These are phyloP conservation scores for Boeremia lycopersici DNA, from an alignment of 2,329 filamentous ascomycete genomes.

Conservation along the genomic window DNA sequence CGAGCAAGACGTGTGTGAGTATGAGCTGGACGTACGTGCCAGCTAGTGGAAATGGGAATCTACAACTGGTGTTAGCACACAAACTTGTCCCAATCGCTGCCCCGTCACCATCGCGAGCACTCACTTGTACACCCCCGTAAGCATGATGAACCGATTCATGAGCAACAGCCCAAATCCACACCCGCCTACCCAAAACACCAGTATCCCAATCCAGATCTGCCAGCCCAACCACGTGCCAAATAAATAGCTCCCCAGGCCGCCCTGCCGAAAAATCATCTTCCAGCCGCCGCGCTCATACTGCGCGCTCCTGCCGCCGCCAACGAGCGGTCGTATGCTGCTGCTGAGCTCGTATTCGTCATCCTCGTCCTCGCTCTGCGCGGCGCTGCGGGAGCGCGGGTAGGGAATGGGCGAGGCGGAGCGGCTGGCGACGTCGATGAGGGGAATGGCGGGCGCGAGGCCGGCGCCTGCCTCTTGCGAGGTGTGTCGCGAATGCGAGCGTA, in stretches of 20 bases:
- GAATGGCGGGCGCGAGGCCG: conserved; percentile 46
- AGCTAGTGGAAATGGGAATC: conserved; percentile 60
- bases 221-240: conserved; percentile 56
- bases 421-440: conserved; percentile 52
- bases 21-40: conserved; percentile 58
- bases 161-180: conserved; percentile 55
- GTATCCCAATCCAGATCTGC: conserved; percentile 55
- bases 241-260: conserved; percentile 56
- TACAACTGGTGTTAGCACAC: conserved; percentile 34
- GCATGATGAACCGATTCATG: conserved; percentile 59
- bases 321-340: conserved; percentile 47
- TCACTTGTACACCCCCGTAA: conserved; percentile 55
- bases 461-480: conserved; percentile 40
- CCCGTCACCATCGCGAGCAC: background rate
- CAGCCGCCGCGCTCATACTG: conserved; percentile 28
- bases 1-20: conserved; percentile 56
- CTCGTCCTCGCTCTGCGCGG: conserved; percentile 55
- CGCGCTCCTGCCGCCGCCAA: conserved; percentile 30
- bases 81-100: too few relatives aligned
- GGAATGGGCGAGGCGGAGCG: conserved; percentile 50
- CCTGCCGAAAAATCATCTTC: conserved; percentile 46
- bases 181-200: conserved; percentile 56
- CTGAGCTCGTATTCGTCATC: conserved; percentile 50
- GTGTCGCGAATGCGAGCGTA: conserved; percentile 35
- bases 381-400: conserved; percentile 50